Evolutionary conservation across 805 yeast species (phyloP), one percentile per base, ranked within the genome.

Genomic region (Torulaspora delbrueckii): DNA sequence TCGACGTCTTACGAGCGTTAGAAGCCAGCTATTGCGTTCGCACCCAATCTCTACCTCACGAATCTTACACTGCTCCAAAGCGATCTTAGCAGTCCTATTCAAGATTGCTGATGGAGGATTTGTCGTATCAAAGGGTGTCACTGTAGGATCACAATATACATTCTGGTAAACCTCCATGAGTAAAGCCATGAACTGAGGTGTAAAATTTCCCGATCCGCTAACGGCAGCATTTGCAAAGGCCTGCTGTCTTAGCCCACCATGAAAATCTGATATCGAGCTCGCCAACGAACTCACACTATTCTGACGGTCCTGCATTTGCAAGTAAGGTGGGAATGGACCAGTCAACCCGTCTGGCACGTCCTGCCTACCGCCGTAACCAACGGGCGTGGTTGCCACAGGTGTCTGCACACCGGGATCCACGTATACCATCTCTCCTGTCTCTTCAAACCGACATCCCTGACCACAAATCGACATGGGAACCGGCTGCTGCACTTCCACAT

Each of bases 21-120:
- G 48, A 3, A 71, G 55, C 54, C 69, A 64, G 49, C 66, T 65
- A 47, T 65, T 67, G 26, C 63, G 57, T 37, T 69, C 73, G 32
- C 62, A 56, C 2, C 75, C 76, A 22, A 70, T 61, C 7, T 67
- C 71, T 4, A 71, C 53, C 4, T 60, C 63, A 5, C 49, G 50
- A 4, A 47, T 56, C 25, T 62, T 55, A 0, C 75, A 71, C 38
- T 53, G 48, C 47, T 69, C 67, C 25, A 78, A 64, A 23, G 83
- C 74, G 35, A 76, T 72, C 54, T 79, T 80, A 5, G 86, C 76
- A 0, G 81, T 82, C 43, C 72, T 71, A 34, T 79, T 78, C 16
- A 81, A 70, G 3, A 83, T 73, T 1, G 88, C 88, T 1, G 82
- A 73, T 0, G 89, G 88, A 6, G 88, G 89, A 55, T 76, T 75